These are phyloP conservation scores for Auricularia sp. DNA, from an alignment of 768 basidiomycete species.

Conservation along the genomic window DNA sequence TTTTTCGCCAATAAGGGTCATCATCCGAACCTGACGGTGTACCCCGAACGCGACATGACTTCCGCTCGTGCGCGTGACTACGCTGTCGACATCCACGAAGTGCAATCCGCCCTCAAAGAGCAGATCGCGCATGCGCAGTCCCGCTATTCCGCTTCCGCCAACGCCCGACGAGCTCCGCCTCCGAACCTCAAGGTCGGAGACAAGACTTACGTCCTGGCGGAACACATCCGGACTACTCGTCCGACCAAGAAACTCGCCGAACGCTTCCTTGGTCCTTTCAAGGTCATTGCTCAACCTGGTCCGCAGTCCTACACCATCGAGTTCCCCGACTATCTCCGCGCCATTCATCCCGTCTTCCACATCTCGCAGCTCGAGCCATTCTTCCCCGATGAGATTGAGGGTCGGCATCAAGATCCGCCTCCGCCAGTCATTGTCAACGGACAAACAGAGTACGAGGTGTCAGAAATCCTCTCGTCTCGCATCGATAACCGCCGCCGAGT, in stretches of 20 bases:
- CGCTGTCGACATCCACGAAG: slow-evolving; percentile 4
- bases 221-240: not conserved
- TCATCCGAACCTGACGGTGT: too few species aligned
- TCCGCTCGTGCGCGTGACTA: not conserved
- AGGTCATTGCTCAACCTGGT: slow-evolving; percentile 13
- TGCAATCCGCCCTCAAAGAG: not conserved
- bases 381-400: not conserved
- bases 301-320: slow-evolving; percentile 14
- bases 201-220: not conserved
- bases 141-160: not conserved
- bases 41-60: slow-evolving; percentile 1
- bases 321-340: slow-evolving; percentile 12
- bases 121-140: not conserved
- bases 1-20: too few species aligned
- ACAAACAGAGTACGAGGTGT: slow-evolving; percentile 9
- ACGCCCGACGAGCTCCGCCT: not conserved
- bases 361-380: slow-evolving; percentile 1
- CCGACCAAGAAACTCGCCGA: slow-evolving; percentile 14
- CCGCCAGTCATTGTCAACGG: slow-evolving; percentile 9
- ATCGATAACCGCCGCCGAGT: slow-evolving; percentile 1
- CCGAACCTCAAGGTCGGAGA: slow-evolving; percentile 1
- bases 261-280: slow-evolving; percentile 13
- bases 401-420: not conserved
- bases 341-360: slow-evolving; percentile 16
- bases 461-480: slow-evolving; percentile 11